Conservation (phyloP, 2,329 filamentous ascomycete species). For the Cladosporium austrohemisphaericum region DNA sequence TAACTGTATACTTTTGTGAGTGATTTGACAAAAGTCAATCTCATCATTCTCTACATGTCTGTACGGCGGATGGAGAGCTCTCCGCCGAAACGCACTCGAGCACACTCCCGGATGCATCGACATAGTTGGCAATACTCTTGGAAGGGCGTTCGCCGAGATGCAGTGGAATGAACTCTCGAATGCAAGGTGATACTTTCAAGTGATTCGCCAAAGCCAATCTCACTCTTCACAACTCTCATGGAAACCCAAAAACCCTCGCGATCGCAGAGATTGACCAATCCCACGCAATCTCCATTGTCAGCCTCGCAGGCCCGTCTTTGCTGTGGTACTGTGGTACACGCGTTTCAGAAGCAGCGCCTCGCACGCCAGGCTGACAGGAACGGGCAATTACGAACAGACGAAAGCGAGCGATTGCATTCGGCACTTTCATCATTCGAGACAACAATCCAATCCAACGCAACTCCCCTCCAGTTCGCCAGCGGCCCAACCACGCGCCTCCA, state of each 20-base stretch:
- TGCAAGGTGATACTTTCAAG: too few relatives aligned
- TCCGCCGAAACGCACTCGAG: too few relatives aligned
- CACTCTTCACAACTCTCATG: background rate
- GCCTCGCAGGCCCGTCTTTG: background rate
- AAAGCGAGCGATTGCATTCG: background rate
- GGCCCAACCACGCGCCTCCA: background rate
- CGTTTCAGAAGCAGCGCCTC: constrained; percentile 6
- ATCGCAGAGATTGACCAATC: too few relatives aligned
- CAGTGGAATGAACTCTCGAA: too few relatives aligned
- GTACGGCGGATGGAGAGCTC: too few relatives aligned
- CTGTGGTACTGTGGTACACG: constrained; percentile 6
- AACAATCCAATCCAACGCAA: background rate
- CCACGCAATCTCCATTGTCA: background rate
- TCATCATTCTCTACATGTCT: constrained; percentile 1
- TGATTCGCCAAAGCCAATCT: background rate
- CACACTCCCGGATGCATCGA: too few relatives aligned
- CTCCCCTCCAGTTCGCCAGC: background rate
- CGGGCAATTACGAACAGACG: background rate
- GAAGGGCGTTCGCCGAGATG: too few relatives aligned
- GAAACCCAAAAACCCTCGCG: too few relatives aligned
- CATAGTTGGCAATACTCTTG: too few relatives aligned
- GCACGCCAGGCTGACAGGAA: constrained; percentile 4
- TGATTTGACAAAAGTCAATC: constrained; percentile 7
- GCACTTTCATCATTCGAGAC: background rate
- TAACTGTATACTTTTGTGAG: too few relatives aligned